Conservation (phyloP, 768 basidiomycete species). For the Podaxis mareebaensis region DNA sequence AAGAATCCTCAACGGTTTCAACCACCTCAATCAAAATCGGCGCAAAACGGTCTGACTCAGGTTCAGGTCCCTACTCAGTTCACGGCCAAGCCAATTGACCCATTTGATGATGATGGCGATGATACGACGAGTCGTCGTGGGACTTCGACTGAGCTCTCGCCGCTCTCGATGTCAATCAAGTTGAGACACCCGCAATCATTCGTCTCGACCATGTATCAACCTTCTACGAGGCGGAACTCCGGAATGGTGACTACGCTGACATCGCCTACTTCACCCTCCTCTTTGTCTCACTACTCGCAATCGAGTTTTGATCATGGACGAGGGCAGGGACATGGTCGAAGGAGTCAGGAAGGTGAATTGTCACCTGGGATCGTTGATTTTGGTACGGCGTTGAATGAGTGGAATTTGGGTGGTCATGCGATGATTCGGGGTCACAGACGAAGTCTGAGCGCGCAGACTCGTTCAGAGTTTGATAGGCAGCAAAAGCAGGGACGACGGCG, state of each 20-base stretch:
- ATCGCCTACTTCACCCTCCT: neutral
- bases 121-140: conserved; percentile 2
- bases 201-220: neutral
- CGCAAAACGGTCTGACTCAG: neutral
- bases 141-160: conserved; percentile 4
- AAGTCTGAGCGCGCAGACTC: conserved; percentile 8
- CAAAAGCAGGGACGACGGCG: neutral
- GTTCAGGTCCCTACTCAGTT: neutral
- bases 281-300: neutral
- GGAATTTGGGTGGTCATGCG: conserved; percentile 8
- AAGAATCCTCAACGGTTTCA: neutral
- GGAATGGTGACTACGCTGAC: neutral
- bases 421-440: conserved; percentile 12
- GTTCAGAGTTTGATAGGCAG: neutral
- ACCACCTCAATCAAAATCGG: neutral
- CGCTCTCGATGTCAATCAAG: conserved; percentile 12
- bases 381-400: conserved; percentile 19
- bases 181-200: conserved; percentile 13
- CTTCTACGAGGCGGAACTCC: conserved; percentile 5
- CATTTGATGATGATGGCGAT: conserved; percentile 9
- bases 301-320: too few relatives aligned
- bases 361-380: conserved; percentile 12
- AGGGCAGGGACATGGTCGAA: neutral
- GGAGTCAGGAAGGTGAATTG: neutral
- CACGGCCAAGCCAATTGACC: neutral